These are phyloP conservation scores for Cicer bijugum DNA, from an alignment of 306 rosid genomes.

Conservation along the genomic window DNA sequence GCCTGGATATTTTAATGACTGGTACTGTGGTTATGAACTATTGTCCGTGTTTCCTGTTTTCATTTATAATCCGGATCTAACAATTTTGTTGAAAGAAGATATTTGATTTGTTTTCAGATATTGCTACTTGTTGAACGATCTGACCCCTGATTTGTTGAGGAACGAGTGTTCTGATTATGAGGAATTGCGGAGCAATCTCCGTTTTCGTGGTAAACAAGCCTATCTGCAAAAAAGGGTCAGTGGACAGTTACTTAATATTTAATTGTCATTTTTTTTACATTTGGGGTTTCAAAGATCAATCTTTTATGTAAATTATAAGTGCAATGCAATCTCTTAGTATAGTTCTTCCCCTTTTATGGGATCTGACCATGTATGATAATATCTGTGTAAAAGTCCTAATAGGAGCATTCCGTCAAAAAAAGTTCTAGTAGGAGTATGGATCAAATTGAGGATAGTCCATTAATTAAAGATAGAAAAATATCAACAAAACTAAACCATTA, in stretches of 20 bases:
- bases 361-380: background rate
- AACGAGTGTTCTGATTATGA: conserved; percentile 67
- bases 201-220: conserved; percentile 78
- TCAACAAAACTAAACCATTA: conserved; percentile 11
- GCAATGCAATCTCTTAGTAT: background rate
- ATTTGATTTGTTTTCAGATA: conserved; percentile 61
- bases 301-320: background rate
- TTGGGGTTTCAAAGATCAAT: background rate
- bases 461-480: background rate
- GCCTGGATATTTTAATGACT: background rate
- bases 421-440: conserved; percentile 9
- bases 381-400: background rate
- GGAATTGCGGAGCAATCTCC: conserved; percentile 73
- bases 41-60: background rate
- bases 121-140: conserved; percentile 86
- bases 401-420: background rate
- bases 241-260: conserved; percentile 45
- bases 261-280: background rate
- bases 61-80: conserved; percentile 26
- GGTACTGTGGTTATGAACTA: background rate
- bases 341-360: background rate
- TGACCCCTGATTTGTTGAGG: conserved; percentile 78
- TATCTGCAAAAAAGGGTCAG: conserved; percentile 86
- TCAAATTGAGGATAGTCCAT: background rate
- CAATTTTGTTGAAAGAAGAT: conserved; percentile 33